These are phyloP conservation scores for Plasmodium fragile DNA, from an alignment of 169 alveolate species.

Conservation along the genomic window DNA sequence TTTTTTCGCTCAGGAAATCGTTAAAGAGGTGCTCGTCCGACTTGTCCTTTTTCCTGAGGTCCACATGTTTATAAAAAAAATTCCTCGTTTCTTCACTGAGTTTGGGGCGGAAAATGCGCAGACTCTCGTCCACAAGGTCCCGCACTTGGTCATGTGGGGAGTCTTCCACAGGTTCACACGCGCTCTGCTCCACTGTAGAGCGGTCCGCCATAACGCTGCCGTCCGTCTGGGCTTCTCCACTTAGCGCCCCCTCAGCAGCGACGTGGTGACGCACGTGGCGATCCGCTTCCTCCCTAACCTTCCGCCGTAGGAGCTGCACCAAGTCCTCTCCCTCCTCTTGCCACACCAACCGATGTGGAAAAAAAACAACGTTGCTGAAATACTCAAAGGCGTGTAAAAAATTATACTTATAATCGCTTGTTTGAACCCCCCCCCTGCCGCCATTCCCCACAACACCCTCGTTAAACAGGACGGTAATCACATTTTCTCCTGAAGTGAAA, in stretches of 20 bases:
- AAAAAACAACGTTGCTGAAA: slow-evolving; percentile 40
- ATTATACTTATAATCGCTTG: neutral
- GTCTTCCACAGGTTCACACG: neutral
- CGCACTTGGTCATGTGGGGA: neutral
- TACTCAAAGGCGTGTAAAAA: slow-evolving; percentile 24
- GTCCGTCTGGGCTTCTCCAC: neutral
- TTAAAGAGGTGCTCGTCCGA: slow-evolving; percentile 28
- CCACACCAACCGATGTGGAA: neutral
- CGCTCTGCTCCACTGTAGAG: no score
- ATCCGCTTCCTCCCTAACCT: neutral
- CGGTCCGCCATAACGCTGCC: neutral
- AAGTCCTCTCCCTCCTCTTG: slow-evolving; percentile 12
- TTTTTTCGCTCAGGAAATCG: slow-evolving; percentile 22
- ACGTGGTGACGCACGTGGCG: no score
- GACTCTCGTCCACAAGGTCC: slow-evolving; percentile 60
- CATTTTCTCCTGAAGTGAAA: neutral
- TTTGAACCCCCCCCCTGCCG: neutral
- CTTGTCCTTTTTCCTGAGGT: slow-evolving; percentile 54
- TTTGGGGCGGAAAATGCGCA: slow-evolving; percentile 49
- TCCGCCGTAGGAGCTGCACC: neutral
- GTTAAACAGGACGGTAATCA: slow-evolving; percentile 12
- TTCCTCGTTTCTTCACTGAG: slow-evolving; percentile 49
- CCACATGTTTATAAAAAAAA: slow-evolving; percentile 45
- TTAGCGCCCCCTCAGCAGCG: neutral
- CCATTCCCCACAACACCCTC: neutral